phyloP scores from a whole-genome alignment of 139 green algal species.

The Chlamydomonas asymmetrica region DNA sequence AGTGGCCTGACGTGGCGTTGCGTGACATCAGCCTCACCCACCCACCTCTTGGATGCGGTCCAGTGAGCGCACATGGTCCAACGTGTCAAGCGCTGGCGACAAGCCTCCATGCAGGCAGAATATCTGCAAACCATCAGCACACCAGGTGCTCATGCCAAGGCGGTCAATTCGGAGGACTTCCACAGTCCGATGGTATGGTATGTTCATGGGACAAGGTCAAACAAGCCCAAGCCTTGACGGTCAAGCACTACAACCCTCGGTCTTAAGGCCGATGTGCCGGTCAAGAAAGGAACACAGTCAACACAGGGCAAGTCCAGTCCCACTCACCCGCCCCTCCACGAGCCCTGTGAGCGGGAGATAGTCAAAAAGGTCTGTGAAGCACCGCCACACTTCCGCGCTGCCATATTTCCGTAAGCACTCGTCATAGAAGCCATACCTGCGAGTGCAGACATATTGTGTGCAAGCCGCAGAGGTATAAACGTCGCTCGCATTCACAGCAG shows the following conservation, averaged over 20 bases:
- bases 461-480: too few species aligned
- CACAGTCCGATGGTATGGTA: too few species aligned
- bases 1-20: neutral
- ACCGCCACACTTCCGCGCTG: conserved; percentile 96
- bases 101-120: conserved; percentile 98
- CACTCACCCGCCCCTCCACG: conserved; percentile 85
- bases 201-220: too few species aligned
- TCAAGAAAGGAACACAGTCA: too few species aligned
- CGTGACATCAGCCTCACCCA: conserved; percentile 1
- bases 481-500: too few species aligned
- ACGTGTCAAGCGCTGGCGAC: conserved; percentile 92
- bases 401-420: conserved; percentile 99
- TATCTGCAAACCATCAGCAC: conserved; percentile 64
- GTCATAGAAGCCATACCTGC: conserved; percentile 98
- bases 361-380: conserved; percentile 99
- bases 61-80: conserved; percentile 93
- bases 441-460: too few species aligned
- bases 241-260: too few species aligned
- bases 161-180: too few species aligned
- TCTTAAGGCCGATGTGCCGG: too few species aligned
- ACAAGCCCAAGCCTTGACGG: too few species aligned
- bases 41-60: conserved; percentile 94
- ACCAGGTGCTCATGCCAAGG: too few species aligned
- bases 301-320: neutral
- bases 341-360: conserved; percentile 97